Conservation (phyloP, 2,329 filamentous ascomycete species). For the Trichoderma afroharzianum region DNA sequence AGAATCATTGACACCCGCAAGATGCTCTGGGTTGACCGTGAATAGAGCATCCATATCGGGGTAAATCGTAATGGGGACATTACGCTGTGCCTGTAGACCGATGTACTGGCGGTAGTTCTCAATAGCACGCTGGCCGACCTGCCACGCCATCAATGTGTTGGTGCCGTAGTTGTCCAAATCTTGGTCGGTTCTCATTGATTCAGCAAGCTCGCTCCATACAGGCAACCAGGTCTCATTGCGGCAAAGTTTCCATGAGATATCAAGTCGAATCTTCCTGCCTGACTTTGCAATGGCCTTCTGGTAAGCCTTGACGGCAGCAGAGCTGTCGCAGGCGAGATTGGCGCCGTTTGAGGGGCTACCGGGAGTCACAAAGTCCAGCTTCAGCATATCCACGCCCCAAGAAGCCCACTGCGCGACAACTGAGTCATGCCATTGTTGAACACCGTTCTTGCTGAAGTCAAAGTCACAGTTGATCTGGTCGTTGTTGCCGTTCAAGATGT, state of each 20-base stretch:
- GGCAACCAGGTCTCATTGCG: conserved; percentile 17
- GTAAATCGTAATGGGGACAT: conserved; percentile 16
- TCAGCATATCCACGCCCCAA: conserved; percentile 18
- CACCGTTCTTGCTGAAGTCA: conserved; percentile 11
- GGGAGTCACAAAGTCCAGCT: conserved; percentile 16
- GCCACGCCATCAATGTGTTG: conserved; percentile 13
- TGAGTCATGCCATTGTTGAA: conserved; percentile 16
- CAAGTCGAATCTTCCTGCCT: conserved; percentile 11
- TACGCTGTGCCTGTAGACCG: conserved; percentile 13
- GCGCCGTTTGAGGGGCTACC: conserved; percentile 12
- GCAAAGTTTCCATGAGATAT: conserved; percentile 17
- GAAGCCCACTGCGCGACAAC: conserved; percentile 14
- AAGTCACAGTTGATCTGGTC: conserved; percentile 15
- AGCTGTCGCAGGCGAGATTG: conserved; percentile 10
- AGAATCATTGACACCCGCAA: conserved; percentile 16
- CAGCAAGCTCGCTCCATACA: conserved; percentile 13
- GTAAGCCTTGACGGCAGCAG: conserved; percentile 6
- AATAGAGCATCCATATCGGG: conserved; percentile 17
- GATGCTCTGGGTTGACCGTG: conserved; percentile 1
- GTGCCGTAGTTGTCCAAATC: conserved; percentile 16
- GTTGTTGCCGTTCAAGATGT: neutral
- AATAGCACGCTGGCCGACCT: conserved; percentile 15
- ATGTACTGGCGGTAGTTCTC: conserved; percentile 18
- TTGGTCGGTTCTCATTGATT: conserved; percentile 13
- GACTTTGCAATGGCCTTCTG: conserved; percentile 4